Evolutionary conservation across 768 basidiomycete species (phyloP), one percentile per base, ranked within the genome.

Genomic region (Sutorius australiensis): DNA sequence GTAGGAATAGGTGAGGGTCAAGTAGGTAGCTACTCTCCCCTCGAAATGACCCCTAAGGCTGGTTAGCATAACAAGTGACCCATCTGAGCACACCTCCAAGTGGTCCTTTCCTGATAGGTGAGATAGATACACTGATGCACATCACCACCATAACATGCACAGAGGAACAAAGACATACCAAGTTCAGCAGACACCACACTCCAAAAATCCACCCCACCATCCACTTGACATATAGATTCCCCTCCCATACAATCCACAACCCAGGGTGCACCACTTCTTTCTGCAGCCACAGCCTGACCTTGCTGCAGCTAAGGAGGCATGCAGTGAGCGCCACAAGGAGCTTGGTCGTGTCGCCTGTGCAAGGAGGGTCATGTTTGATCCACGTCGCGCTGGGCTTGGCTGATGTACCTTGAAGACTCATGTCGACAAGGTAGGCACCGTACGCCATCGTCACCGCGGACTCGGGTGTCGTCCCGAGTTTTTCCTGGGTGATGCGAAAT

Each of bases 291-390:
- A 91, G 71, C 1, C 93, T 93, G 0, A 94, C 91, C 66, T 95
- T 89, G 11, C 94, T 94, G 64, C 97, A 98, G 3, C 94, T 94
- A 0, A 95, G 72, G 9, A 95, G 75, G 66, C 95, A 98, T 8
- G 90, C 86, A 10, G 88, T 82, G 1, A 94, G 77, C 0, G 90
- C 87, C 72, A 97, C 84, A 16, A 87, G 64, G 6, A 95, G 72
- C 55, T 80, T 85, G 33, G 80, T 78, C 5, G 79, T 67, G 62
- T 94, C 91, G 0, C 91, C 90, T 81, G 51, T 19, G 17, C 37
- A 38, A n/a, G 12, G 8, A 16, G 36, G 46, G 17, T 19, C 24
- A 11, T 28, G 43, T 16, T 17, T 17, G 12, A 11, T n/a, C n/a
- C n/a, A n/a, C n/a, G n/a, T n/a, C n/a, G n/a, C n/a, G n/a, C n/a